phyloP scores from a whole-genome alignment of 345 rosid species.

The Cardamine resedifolia region DNA sequence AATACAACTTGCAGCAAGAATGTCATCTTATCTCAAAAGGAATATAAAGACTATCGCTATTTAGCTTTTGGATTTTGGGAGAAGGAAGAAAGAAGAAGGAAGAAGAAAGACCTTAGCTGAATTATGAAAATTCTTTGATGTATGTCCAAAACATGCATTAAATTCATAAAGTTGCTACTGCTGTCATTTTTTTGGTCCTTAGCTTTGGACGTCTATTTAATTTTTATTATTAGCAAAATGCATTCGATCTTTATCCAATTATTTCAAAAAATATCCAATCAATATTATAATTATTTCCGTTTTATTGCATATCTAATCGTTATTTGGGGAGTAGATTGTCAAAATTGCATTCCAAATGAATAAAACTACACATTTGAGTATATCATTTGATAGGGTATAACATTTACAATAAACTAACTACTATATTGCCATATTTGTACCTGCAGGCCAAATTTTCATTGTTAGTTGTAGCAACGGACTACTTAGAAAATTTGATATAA shows the following conservation, averaged over 20 bases:
- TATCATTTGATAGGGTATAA: background rate
- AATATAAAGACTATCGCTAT: background rate
- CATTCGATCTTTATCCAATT: constrained; percentile 6
- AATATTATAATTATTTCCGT: background rate
- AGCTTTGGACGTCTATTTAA: background rate
- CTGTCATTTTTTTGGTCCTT: constrained; percentile 9
- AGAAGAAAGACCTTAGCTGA: background rate
- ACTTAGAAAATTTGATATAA: background rate
- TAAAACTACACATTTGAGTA: background rate
- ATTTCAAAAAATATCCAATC: background rate
- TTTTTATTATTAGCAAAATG: background rate
- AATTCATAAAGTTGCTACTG: constrained; percentile 30
- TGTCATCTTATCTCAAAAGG: constrained; percentile 1
- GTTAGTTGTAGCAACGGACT: background rate
- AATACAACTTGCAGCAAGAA: constrained; percentile 5
- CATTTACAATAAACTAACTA: background rate
- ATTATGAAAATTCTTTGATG: constrained; percentile 12
- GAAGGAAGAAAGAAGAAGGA: background rate
- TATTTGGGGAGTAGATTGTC: background rate
- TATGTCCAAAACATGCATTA: constrained; percentile 25
- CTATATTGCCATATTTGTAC: background rate
- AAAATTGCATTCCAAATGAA: background rate
- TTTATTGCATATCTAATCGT: background rate
- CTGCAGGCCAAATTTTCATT: background rate
- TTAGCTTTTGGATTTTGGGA: constrained; percentile 16